A percentile compares a stretch with the other conserved stretches of the same genome.
These are phyloP conservation scores for Flaveria sonorensis DNA, from an alignment of 129 eudicot genomes.

Conservation along the genomic window DNA sequence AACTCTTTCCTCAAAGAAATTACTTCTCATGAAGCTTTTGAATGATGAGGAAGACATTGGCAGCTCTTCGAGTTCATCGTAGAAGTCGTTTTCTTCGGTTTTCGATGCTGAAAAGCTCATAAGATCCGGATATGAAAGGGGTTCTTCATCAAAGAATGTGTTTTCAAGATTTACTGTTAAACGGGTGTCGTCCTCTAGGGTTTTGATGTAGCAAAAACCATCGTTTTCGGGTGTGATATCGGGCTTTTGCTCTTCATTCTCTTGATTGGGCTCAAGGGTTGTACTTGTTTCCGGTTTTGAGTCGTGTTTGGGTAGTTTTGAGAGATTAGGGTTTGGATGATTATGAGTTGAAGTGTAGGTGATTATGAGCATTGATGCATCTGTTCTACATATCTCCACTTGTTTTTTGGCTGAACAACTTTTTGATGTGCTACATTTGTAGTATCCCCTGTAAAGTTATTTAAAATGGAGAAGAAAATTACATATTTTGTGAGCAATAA, in stretches of 20 bases:
- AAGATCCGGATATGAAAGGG: conserved; percentile 43
- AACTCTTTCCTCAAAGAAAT: conserved; percentile 68
- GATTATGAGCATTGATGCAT: conserved; percentile 72
- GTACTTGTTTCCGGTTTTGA: conserved; percentile 11
- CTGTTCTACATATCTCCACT: conserved; percentile 83
- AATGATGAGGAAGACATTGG: conserved; percentile 66
- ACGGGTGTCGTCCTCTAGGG: conserved; percentile 42
- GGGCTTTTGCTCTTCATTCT: conserved; percentile 29
- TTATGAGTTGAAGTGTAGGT: conserved; percentile 83
- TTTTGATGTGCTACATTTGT: conserved; percentile 92
- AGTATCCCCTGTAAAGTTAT: conserved; percentile 70
- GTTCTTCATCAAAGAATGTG: conserved; percentile 49
- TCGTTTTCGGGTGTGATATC: conserved; percentile 25
- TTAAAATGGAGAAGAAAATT: neutral
- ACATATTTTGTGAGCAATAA: conserved; percentile 21
- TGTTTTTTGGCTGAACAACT: conserved; percentile 89
- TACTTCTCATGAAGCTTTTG: conserved; percentile 55
- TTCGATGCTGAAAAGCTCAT: conserved; percentile 45
- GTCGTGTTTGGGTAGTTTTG: conserved; percentile 33
- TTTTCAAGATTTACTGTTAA: conserved; percentile 40
- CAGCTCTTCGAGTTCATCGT: conserved; percentile 77
- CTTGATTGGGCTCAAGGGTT: conserved; percentile 33
- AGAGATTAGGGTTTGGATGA: conserved; percentile 55
- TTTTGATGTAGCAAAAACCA: conserved; percentile 49
- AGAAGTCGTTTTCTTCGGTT: conserved; percentile 73